These are phyloP conservation scores for Didymella pomorum DNA, from an alignment of 2,329 filamentous ascomycete species.

Conservation along the genomic window DNA sequence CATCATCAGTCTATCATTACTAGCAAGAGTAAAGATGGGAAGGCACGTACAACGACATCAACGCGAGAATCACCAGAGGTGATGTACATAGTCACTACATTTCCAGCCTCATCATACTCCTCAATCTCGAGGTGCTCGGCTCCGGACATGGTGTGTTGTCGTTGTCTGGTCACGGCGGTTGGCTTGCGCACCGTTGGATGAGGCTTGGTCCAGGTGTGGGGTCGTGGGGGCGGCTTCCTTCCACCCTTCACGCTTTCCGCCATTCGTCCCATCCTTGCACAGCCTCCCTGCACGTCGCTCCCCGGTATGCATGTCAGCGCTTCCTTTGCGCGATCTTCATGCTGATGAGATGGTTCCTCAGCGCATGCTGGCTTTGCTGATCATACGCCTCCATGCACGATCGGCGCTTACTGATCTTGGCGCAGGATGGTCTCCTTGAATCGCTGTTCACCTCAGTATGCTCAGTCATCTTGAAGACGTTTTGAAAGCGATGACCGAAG, in stretches of 20 bases:
- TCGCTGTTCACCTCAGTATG: neutral
- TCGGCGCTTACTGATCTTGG: conserved; percentile 7
- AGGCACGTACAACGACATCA: conserved; percentile 55
- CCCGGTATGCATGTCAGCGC: neutral
- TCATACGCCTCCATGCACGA: neutral
- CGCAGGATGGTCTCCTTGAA: neutral
- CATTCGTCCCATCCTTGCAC: neutral
- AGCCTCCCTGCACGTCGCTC: neutral
- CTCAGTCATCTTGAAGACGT: neutral
- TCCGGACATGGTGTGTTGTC: conserved; percentile 15
- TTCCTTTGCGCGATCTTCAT: neutral
- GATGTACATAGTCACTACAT: conserved; percentile 59
- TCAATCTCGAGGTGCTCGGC: conserved; percentile 24
- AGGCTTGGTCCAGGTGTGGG: conserved; percentile 9
- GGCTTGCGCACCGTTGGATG: conserved; percentile 1
- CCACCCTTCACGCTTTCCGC: neutral
- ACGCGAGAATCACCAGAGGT: conserved; percentile 51
- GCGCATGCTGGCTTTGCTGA: neutral
- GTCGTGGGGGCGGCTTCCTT: neutral
- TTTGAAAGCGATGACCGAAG: neutral
- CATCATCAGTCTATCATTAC: neutral
- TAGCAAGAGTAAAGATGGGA: too few species aligned
- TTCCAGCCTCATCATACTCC: conserved; percentile 61
- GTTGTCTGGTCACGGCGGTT: neutral
- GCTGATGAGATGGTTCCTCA: neutral